A percentile compares a stretch with the other conserved stretches of the same genome.
Conservation (phyloP, 257 asterid genomes). For the Przewalskia tangutica region DNA sequence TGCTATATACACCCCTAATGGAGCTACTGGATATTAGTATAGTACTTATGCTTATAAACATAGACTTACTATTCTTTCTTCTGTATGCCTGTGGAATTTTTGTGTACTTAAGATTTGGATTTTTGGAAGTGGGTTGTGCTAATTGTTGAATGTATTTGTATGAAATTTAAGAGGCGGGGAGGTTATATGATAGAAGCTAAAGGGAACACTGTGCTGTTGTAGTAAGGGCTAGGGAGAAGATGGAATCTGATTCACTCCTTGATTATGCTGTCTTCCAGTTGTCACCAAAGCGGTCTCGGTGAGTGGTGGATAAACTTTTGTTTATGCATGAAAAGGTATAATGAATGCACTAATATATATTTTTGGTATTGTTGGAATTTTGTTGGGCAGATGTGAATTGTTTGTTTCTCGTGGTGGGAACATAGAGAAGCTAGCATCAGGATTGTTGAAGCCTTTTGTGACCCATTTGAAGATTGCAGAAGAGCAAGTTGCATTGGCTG, state of each 20-base stretch:
- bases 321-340: not conserved
- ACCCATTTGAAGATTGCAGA: conserved; percentile 66
- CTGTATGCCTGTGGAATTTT: not conserved
- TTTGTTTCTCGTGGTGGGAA: conserved; percentile 63
- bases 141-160: not conserved
- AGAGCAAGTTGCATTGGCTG: conserved; percentile 61
- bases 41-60: not conserved
- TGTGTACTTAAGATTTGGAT: not conserved
- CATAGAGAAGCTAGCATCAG: conserved; percentile 87
- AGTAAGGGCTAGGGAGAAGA: conserved; percentile 21
- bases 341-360: not conserved
- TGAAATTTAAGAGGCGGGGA: conserved; percentile 7
- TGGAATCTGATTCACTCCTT: conserved; percentile 60
- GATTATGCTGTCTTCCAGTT: conserved; percentile 89
- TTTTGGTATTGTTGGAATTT: conserved; percentile 7
- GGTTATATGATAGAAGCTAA: conserved; percentile 24
- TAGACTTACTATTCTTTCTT: not conserved
- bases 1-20: too few relatives aligned
- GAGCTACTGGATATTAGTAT: not conserved
- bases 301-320: conserved; percentile 13
- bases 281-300: conserved; percentile 77
- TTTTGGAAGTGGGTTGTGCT: not conserved
- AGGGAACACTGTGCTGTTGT: conserved; percentile 8
- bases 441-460: conserved; percentile 76
- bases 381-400: conserved; percentile 68